Evolutionary conservation across 1,284 basidiomycete species (phyloP).

Genomic region (Puccinia horiana): DNA sequence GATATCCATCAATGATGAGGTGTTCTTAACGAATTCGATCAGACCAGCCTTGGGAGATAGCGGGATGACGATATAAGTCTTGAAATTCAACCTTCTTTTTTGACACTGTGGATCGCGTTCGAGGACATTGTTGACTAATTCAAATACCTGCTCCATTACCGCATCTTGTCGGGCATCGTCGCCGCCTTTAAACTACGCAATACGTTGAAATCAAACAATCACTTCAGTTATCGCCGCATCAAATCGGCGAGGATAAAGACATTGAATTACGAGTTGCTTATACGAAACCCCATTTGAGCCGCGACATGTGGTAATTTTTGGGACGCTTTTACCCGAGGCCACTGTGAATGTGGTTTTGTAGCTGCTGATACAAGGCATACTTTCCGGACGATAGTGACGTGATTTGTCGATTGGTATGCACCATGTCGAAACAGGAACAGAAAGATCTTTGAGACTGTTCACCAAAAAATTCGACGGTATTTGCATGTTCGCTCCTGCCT

Average conservation of each 20-base stretch:
- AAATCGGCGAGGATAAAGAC: not conserved
- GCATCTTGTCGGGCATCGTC: slow-evolving; percentile 92
- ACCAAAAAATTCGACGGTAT: slow-evolving; percentile 54
- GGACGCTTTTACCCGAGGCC: slow-evolving; percentile 78
- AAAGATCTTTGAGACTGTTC: slow-evolving; percentile 30
- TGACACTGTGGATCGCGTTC: slow-evolving; percentile 72
- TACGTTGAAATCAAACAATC: not conserved
- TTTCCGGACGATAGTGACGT: slow-evolving; percentile 68
- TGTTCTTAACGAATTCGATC: slow-evolving; percentile 86
- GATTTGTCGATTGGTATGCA: slow-evolving; percentile 73
- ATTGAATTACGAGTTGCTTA: slow-evolving; percentile 73
- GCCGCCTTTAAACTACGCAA: slow-evolving; percentile 80
- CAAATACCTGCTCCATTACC: slow-evolving; percentile 98
- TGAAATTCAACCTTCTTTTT: slow-evolving; percentile 71
- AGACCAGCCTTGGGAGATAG: slow-evolving; percentile 79
- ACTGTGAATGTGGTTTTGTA: slow-evolving; percentile 68
- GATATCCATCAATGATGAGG: slow-evolving; percentile 69
- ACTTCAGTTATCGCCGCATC: not conserved
- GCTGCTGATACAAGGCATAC: slow-evolving; percentile 65
- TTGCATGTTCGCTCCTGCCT: slow-evolving; percentile 50
- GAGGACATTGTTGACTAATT: slow-evolving; percentile 80
- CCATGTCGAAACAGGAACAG: slow-evolving; percentile 77
- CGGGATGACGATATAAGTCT: slow-evolving; percentile 86
- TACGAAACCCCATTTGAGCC: slow-evolving; percentile 72
- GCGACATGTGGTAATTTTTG: slow-evolving; percentile 75